Conservation (phyloP, 805 yeast genomes). For the Ogataea siamensis region DNA sequence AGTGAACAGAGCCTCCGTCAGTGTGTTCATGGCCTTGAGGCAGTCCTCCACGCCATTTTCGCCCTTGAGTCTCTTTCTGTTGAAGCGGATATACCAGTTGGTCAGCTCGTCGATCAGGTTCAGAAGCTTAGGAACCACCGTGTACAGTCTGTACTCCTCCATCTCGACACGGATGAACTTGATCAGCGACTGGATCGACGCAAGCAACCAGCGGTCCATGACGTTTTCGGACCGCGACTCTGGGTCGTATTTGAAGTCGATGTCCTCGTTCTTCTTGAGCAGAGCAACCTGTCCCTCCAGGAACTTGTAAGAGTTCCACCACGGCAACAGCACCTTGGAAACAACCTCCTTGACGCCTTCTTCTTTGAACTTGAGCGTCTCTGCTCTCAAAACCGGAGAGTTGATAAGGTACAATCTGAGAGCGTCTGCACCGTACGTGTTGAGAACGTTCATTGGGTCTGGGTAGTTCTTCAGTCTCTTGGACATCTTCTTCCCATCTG, state of each 20-base stretch:
- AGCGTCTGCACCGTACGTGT: conserved; percentile 97
- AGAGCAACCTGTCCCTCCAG: conserved; percentile 91
- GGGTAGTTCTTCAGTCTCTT: conserved; percentile 98
- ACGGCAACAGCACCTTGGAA: conserved; percentile 91
- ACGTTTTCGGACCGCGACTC: conserved; percentile 70
- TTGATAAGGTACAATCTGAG: conserved; percentile 92
- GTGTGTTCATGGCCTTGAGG: conserved; percentile 80
- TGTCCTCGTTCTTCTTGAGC: conserved; percentile 68
- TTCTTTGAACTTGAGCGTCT: conserved; percentile 93
- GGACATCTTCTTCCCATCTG: conserved; percentile 99
- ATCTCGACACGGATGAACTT: conserved; percentile 86
- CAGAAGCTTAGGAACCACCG: conserved; percentile 92
- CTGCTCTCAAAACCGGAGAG: conserved; percentile 97
- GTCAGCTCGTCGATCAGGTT: conserved; percentile 90
- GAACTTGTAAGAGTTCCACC: conserved; percentile 98
- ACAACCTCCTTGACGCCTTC: conserved; percentile 99
- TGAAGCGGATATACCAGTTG: conserved; percentile 98
- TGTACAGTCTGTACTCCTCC: conserved; percentile 85
- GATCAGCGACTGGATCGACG: conserved; percentile 91
- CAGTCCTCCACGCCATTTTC: conserved; percentile 85
- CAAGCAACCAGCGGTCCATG: conserved; percentile 97
- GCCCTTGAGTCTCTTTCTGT: conserved; percentile 97
- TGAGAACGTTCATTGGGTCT: conserved; percentile 79
- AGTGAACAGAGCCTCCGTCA: conserved; percentile 85
- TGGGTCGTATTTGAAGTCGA: conserved; percentile 73